These are phyloP conservation scores for Ophidiomyces ophidiicola DNA, from an alignment of 2,329 filamentous ascomycete species.

Conservation along the genomic window DNA sequence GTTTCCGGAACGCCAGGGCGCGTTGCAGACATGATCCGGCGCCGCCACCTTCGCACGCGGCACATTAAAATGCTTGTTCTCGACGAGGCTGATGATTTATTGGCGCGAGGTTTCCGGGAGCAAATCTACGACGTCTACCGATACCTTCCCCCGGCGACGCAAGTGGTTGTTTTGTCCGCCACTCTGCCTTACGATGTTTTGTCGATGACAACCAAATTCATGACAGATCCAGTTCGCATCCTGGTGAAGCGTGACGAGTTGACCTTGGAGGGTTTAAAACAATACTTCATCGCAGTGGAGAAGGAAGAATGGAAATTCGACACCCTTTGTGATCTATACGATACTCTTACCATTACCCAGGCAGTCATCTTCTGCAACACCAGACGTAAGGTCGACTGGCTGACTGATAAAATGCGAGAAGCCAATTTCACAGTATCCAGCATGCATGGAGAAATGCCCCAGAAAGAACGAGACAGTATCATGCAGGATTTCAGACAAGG, in stretches of 20 bases:
- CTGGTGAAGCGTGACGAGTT: conserved; percentile 97
- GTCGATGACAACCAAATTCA: conserved; percentile 99
- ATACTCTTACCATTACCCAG: conserved; percentile 95
- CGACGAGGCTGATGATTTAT: conserved; percentile 63
- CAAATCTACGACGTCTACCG: conserved; percentile 99
- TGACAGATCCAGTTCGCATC: conserved; percentile 94
- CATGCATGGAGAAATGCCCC: conserved; percentile 99
- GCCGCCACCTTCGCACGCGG: conserved; percentile 58
- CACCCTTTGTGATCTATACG: conserved; percentile 95
- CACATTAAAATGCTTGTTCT: conserved; percentile 70
- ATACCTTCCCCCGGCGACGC: conserved; percentile 88
- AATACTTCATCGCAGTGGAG: conserved; percentile 98
- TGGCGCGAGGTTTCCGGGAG: conserved; percentile 92
- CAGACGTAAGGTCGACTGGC: conserved; percentile 95
- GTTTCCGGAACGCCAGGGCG: conserved; percentile 96
- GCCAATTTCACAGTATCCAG: conserved; percentile 96
- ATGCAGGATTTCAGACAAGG: conserved; percentile 99
- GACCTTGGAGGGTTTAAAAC: conserved; percentile 92
- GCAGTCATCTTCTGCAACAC: conserved; percentile 99
- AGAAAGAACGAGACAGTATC: conserved; percentile 94
- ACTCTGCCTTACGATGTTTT: conserved; percentile 96
- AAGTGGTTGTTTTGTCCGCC: conserved; percentile 95
- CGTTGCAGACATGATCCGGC: conserved; percentile 74
- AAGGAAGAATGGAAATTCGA: conserved; percentile 99
- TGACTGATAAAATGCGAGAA: conserved; percentile 98